phyloP scores from a whole-genome alignment of 2,329 filamentous ascomycete species.

The Colletotrichum tabaci region DNA sequence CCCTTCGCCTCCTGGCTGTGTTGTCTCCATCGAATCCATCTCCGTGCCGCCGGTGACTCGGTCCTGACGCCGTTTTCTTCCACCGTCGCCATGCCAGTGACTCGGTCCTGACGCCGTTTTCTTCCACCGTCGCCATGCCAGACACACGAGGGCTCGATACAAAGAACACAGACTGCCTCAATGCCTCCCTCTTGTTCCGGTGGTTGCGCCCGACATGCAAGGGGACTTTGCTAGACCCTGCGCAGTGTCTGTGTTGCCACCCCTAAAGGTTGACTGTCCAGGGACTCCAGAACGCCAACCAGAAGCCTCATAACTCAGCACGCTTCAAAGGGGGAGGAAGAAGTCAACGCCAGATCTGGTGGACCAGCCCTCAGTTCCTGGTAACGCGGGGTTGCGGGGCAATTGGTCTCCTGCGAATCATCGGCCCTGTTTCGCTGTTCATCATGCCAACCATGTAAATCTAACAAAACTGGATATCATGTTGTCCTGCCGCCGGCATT shows the following conservation, averaged over 20 bases:
- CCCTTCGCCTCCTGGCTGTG: not conserved
- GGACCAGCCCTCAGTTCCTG: conserved; percentile 32
- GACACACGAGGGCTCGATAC: conserved; percentile 19
- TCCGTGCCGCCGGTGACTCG: conserved; percentile 18
- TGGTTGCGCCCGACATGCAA: conserved; percentile 19
- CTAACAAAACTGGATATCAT: conserved; percentile 1
- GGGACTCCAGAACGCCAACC: not conserved
- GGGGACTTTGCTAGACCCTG: conserved; percentile 9
- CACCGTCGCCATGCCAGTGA: conserved; percentile 18
- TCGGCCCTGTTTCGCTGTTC: conserved; percentile 31
- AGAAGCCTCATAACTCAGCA: conserved; percentile 18
- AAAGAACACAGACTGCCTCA: not conserved
- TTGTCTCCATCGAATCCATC: conserved; percentile 5
- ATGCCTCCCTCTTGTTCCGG: conserved; percentile 11
- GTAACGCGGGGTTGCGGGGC: conserved; percentile 43
- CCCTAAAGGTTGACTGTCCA: conserved; percentile 1
- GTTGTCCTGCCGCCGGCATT: conserved; percentile 15
- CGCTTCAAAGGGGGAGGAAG: not conserved
- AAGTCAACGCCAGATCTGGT: conserved; percentile 33
- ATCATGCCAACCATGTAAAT: conserved; percentile 26
- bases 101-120: conserved; percentile 5
- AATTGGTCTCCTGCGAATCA: conserved; percentile 39
- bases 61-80: conserved; percentile 7
- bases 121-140: conserved; percentile 19
- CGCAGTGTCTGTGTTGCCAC: not conserved